These are phyloP conservation scores for Tetracladium marchalianum DNA, from an alignment of 495 filamentous ascomycete species.

Conservation along the genomic window DNA sequence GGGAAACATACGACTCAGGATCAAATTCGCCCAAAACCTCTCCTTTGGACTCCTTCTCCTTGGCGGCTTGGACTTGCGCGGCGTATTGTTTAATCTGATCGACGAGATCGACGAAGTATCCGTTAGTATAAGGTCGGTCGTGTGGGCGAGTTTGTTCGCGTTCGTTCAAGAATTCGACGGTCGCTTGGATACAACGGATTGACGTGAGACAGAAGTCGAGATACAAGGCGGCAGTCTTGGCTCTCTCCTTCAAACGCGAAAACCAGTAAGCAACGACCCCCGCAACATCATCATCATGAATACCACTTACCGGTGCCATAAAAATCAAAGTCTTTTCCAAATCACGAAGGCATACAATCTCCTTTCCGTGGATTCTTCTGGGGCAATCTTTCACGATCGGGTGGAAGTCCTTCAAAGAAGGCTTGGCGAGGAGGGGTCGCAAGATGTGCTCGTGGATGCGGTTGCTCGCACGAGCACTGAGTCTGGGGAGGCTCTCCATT, in stretches of 20 bases:
- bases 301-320: slow-evolving; percentile 76
- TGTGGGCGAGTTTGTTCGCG: slow-evolving; percentile 68
- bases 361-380: slow-evolving; percentile 62
- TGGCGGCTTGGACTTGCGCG: slow-evolving; percentile 39
- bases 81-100: slow-evolving; percentile 76
- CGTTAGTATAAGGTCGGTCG: slow-evolving; percentile 82
- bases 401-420: slow-evolving; percentile 63
- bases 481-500: slow-evolving; percentile 27
- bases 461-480: slow-evolving; percentile 40
- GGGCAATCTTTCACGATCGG: slow-evolving; percentile 66
- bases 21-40: slow-evolving; percentile 36
- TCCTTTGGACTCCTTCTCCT: slow-evolving; percentile 34
- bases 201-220: slow-evolving; percentile 79
- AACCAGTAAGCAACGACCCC: slow-evolving; percentile 58
- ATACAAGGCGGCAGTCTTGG: slow-evolving; percentile 56
- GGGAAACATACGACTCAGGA: slow-evolving; percentile 38
- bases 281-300: slow-evolving; percentile 31
- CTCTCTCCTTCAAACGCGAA: slow-evolving; percentile 60
- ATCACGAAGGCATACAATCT: slow-evolving; percentile 78
- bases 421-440: slow-evolving; percentile 38
- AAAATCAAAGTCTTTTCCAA: slow-evolving; percentile 83
- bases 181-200: slow-evolving; percentile 75
- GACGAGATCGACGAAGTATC: slow-evolving; percentile 89
- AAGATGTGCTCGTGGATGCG: slow-evolving; percentile 45
- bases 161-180: slow-evolving; percentile 68